Evolutionary conservation across 2,329 filamentous ascomycete genomes (phyloP).

Genomic region (Hymenoscyphus scutula): DNA sequence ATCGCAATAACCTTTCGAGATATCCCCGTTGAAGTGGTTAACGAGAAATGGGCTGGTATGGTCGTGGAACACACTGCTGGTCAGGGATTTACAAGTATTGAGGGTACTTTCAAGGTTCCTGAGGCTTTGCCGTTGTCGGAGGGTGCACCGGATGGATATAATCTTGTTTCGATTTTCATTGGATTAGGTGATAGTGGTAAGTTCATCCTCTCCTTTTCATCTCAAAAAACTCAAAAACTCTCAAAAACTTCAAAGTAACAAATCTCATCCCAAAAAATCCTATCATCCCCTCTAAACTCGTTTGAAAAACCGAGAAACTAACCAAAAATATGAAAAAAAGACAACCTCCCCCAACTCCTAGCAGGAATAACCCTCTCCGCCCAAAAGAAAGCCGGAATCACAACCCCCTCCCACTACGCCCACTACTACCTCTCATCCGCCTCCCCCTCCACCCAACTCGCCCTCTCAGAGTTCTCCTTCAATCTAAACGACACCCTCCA

Average conservation of each 20-base stretch:
- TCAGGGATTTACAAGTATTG: background rate
- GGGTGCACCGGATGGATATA: background rate
- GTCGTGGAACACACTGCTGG: background rate
- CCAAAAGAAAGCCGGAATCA: background rate
- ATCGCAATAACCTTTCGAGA: background rate
- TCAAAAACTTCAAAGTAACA: no score
- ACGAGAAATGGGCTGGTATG: background rate
- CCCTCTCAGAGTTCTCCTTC: background rate
- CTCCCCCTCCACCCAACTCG: background rate
- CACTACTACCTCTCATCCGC: background rate
- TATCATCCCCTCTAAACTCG: no score
- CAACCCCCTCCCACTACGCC: background rate
- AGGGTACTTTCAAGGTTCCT: background rate
- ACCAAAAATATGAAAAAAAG: background rate
- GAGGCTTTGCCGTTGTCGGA: background rate
- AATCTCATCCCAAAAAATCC: no score
- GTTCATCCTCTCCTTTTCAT: background rate
- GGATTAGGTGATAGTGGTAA: background rate
- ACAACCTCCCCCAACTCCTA: background rate
- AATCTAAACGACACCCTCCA: background rate
- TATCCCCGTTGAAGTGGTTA: background rate
- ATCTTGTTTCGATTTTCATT: background rate
- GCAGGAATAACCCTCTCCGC: background rate
- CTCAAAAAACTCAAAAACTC: background rate
- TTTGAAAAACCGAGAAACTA: no score